Conservation (phyloP, 75 land plant species). For the Picea sitchensis region DNA sequence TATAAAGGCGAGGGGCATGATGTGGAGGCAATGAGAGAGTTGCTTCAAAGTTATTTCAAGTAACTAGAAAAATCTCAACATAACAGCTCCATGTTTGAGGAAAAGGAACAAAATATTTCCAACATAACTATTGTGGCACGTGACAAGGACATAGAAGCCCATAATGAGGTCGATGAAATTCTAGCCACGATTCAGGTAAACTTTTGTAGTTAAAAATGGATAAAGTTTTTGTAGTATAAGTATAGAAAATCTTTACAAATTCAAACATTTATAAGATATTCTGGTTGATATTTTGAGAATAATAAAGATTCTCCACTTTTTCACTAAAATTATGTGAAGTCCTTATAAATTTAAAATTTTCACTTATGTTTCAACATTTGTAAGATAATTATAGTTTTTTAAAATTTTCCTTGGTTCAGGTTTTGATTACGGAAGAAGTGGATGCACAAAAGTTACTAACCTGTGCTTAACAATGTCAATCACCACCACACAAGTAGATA, state of each 20-base stretch:
- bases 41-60: conserved; percentile 49
- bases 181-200: conserved; percentile 32
- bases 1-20: conserved; percentile 14
- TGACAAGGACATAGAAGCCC: conserved; percentile 71
- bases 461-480: no score
- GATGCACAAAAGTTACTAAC: conserved; percentile 36
- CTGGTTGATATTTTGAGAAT: neutral
- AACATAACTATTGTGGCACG: conserved; percentile 72
- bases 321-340: neutral
- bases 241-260: no score
- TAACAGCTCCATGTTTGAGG: conserved; percentile 78
- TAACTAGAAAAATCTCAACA: conserved; percentile 70
- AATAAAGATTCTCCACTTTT: neutral
- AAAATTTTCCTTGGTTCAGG: conserved; percentile 20
- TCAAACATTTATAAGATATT: conserved; percentile 1
- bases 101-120: conserved; percentile 73
- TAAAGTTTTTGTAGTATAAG: no score
- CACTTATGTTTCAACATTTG: conserved; percentile 6
- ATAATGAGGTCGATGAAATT: conserved; percentile 40
- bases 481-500: no score
- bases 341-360: conserved; percentile 8
- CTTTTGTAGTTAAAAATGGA: no score
- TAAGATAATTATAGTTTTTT: conserved; percentile 4
- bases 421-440: conserved; percentile 42
- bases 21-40: conserved; percentile 52